phyloP scores from a whole-genome alignment of 768 basidiomycete species.

The Glaciozyma antarctica region DNA sequence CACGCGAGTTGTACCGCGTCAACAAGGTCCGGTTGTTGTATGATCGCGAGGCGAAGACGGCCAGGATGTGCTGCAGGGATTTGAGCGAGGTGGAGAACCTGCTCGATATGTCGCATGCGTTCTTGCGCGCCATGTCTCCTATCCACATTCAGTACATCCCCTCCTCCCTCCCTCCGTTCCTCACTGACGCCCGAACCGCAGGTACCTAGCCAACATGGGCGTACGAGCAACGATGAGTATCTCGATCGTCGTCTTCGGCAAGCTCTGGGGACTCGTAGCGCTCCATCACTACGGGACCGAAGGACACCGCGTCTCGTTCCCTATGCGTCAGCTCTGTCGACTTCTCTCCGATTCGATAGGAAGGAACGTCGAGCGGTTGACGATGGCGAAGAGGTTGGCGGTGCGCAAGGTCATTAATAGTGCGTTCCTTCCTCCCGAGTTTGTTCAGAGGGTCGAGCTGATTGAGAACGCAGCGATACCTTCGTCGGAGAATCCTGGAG shows the following conservation, averaged over 20 bases:
- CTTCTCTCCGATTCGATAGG: conserved; percentile 70
- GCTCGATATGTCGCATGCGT: conserved; percentile 73
- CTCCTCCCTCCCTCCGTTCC: too few relatives aligned
- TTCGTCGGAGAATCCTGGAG: not conserved
- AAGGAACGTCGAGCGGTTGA: conserved; percentile 65
- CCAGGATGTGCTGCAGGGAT: conserved; percentile 57
- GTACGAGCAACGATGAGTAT: conserved; percentile 77
- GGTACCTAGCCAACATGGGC: conserved; percentile 55
- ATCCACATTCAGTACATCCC: conserved; percentile 58
- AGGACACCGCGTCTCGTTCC: conserved; percentile 79
- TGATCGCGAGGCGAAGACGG: conserved; percentile 62
- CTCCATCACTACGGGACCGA: conserved; percentile 59
- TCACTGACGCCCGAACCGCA: too few relatives aligned
- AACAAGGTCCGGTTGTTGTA: conserved; percentile 69
- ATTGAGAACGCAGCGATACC: not conserved
- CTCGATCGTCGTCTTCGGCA: conserved; percentile 67
- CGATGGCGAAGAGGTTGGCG: conserved; percentile 60
- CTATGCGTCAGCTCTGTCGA: conserved; percentile 69
- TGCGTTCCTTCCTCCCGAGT: not conserved
- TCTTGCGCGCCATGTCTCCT: conserved; percentile 73
- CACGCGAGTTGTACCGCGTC: conserved; percentile 58
- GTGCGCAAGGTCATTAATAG: conserved; percentile 71
- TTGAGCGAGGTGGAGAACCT: conserved; percentile 58
- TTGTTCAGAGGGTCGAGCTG: not conserved
- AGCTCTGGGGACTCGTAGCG: conserved; percentile 55